Conservation (phyloP, 2,329 filamentous ascomycete genomes). For the Monosporascus sp. region DNA sequence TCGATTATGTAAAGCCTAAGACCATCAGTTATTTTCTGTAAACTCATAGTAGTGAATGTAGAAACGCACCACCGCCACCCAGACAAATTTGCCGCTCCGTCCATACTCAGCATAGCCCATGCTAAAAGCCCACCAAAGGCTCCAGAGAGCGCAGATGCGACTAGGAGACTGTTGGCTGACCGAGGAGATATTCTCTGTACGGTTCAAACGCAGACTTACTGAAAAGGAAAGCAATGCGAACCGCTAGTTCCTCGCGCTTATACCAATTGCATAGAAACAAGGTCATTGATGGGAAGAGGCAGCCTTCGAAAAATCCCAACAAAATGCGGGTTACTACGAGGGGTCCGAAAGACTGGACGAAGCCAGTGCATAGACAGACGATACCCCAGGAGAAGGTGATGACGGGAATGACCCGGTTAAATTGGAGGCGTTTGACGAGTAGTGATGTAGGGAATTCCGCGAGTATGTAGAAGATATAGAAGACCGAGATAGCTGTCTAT, state of each 20-base stretch:
- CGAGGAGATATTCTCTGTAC: too few relatives aligned
- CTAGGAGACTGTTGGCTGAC: constrained; percentile 4
- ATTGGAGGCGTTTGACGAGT: constrained; percentile 19
- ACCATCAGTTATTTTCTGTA: neutral
- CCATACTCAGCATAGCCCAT: constrained; percentile 20
- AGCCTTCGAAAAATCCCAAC: constrained; percentile 24
- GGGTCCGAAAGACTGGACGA: constrained; percentile 19
- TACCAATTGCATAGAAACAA: constrained; percentile 26
- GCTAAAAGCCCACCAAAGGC: constrained; percentile 24
- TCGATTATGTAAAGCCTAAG: constrained; percentile 18
- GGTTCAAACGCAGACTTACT: constrained; percentile 1
- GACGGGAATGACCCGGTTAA: constrained; percentile 17
- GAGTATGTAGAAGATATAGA: constrained; percentile 22
- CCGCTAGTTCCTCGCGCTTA: constrained; percentile 24
- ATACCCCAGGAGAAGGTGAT: constrained; percentile 21
- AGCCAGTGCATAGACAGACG: constrained; percentile 21
- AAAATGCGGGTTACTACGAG: constrained; percentile 20
- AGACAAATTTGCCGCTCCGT: constrained; percentile 18
- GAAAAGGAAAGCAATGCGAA: constrained; percentile 22
- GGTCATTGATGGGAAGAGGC: constrained; percentile 23
- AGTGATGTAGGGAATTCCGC: constrained; percentile 19
- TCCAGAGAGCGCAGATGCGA: constrained; percentile 19
- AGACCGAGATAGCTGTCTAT: constrained; percentile 20
- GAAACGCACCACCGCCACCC: constrained; percentile 22
- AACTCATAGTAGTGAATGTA: neutral